Evolutionary conservation across 768 basidiomycete species (phyloP), one percentile per base, ranked within the genome.

Genomic region (Phylloporus rhodoxanthus): DNA sequence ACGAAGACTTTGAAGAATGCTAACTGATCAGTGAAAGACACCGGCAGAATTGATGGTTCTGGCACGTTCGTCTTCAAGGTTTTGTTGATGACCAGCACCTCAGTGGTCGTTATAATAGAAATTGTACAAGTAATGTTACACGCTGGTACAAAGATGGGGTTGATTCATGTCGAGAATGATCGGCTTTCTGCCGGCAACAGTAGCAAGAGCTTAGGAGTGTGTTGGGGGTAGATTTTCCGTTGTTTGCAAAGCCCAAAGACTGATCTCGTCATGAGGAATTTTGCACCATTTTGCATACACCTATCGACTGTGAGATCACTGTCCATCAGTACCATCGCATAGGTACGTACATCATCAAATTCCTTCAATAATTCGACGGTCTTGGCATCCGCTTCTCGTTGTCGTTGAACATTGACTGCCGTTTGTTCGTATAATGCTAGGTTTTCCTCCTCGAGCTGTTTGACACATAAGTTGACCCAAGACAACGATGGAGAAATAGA

Each of bases 191-290:
- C 17, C n/a, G 15, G n/a, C 5, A 6, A 17, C 33, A 34, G n/a
- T 34, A 21, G 13, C 3, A 21, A 33, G 20, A 20, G 5, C 13
- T 25, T 61, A 6, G 45, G 47, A 9, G 50, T 43, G 72, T 5
- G 72, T 54, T 2, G 74, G 43, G 5, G 63, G 66, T 9, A 68
- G 53, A 19, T 65, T 68, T 56, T 76, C 73, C 2, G 70, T 70
- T 0, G 64, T 57, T 47, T 68, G 62, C 47, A 76, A 49, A 9
- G 70, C 60, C 74, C 74, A 75, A 19, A 70, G 67, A 41, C 77
- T 75, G n/a, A 88, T 78, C 25, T 84, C 79, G n/a, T 85, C 82
- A 45, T 75, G 70, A 1, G 83, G 81, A 8, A 85, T 58, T 23
- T 84, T 78, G 25, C 78, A 80, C 62, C 80, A 85, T 25, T 78